Evolutionary conservation across 2,329 filamentous ascomycete species (phyloP).

Genomic region (Rhytidhysteron rufulum): DNA sequence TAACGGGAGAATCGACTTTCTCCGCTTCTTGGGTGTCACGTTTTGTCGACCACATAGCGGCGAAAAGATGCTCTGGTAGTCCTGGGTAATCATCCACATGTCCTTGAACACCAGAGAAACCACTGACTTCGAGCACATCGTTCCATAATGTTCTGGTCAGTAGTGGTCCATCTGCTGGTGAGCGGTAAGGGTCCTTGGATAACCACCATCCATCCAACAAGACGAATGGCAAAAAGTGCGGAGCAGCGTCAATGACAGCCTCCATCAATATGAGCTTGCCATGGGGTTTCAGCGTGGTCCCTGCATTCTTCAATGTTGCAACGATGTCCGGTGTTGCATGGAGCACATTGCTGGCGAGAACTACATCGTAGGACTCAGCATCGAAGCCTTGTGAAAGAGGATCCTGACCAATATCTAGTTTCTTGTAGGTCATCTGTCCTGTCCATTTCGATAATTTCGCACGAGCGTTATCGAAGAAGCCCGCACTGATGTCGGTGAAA

Average conservation of each 20-base stretch:
- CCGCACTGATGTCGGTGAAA: constrained; percentile 3
- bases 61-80: neutral
- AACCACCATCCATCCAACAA: neutral
- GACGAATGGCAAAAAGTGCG: neutral
- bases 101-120: neutral
- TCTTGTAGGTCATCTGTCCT: neutral
- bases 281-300: constrained; percentile 23
- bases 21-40: too few relatives aligned
- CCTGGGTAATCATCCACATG: neutral
- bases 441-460: neutral
- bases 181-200: neutral
- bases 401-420: constrained; percentile 2
- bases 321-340: constrained; percentile 5
- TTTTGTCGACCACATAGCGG: too few relatives aligned
- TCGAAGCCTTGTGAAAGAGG: constrained; percentile 3
- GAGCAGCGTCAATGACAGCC: neutral
- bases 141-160: neutral
- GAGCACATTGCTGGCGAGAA: constrained; percentile 5
- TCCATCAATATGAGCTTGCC: constrained; percentile 38
- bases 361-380: constrained; percentile 2
- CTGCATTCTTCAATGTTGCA: constrained; percentile 3
- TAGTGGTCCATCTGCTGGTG: neutral
- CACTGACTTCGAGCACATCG: neutral
- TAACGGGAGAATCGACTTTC: too few relatives aligned
- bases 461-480: constrained; percentile 3